These are phyloP conservation scores for Takashimella tepidaria DNA, from an alignment of 1,284 basidiomycete genomes.

Conservation along the genomic window DNA sequence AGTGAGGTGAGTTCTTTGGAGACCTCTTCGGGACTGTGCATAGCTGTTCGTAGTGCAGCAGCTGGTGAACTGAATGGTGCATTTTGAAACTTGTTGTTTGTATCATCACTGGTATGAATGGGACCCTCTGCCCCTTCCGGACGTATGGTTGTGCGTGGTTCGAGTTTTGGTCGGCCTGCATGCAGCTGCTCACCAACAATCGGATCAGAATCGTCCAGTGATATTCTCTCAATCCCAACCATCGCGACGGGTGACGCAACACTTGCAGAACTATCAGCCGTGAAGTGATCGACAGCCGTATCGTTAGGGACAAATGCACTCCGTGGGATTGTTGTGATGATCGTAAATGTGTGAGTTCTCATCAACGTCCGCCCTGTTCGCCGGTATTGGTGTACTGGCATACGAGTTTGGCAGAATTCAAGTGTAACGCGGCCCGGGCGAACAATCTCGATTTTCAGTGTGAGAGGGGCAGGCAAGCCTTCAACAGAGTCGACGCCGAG, in stretches of 20 bases:
- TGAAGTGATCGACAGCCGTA: too few relatives aligned
- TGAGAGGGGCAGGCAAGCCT: neutral
- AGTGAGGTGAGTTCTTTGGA: neutral
- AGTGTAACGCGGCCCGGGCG: conserved; percentile 17
- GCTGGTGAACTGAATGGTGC: neutral
- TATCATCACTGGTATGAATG: neutral
- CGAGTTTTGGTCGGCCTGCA: neutral
- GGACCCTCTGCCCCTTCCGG: too few relatives aligned
- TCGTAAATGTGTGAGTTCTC: conserved; percentile 24
- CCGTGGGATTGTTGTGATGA: conserved; percentile 33
- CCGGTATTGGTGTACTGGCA: conserved; percentile 22
- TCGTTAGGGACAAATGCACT: conserved; percentile 9
- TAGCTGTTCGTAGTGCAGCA: neutral
- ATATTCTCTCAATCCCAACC: neutral
- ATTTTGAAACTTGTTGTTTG: neutral
- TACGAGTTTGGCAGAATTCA: conserved; percentile 31
- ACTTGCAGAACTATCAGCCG: too few relatives aligned
- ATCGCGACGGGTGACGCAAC: neutral
- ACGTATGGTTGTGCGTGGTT: neutral
- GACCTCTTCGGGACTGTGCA: neutral
- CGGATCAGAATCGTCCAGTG: neutral
- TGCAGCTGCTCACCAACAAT: neutral
- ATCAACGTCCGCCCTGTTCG: conserved; percentile 4
- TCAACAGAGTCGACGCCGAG: neutral
- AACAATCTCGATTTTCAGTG: conserved; percentile 25